A percentile compares a stretch with the other conserved stretches of the same genome.
phyloP scores from a whole-genome alignment of 441 rosid species.

The Flueggea neowawraea region DNA sequence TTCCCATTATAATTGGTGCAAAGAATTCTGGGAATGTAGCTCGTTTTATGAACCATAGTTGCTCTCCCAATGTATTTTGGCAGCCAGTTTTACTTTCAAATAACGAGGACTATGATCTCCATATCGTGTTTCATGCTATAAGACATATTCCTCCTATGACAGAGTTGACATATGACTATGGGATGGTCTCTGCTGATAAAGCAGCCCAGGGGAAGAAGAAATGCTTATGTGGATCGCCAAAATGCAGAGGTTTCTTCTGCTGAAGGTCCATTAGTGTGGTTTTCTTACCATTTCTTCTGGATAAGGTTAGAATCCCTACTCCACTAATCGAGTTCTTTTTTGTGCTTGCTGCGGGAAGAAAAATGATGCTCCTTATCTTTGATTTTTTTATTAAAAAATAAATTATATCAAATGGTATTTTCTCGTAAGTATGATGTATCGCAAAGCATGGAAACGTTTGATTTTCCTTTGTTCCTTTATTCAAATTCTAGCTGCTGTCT shows the following conservation, averaged over 20 bases:
- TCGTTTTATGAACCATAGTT: constrained; percentile 89
- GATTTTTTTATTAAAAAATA: too few relatives aligned
- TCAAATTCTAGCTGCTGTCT: too few relatives aligned
- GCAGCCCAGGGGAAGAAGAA: constrained; percentile 32
- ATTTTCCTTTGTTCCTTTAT: too few relatives aligned
- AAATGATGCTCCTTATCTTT: too few relatives aligned
- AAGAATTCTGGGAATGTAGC: constrained; percentile 68
- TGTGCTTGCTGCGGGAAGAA: too few relatives aligned
- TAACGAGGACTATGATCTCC: constrained; percentile 39
- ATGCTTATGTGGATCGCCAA: constrained; percentile 58
- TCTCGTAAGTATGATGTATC: too few relatives aligned
- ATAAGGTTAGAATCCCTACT: neutral
- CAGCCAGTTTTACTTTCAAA: constrained; percentile 58
- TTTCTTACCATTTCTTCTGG: neutral
- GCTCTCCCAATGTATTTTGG: constrained; percentile 86
- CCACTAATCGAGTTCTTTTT: too few relatives aligned
- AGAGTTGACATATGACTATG: constrained; percentile 82
- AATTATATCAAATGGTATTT: too few relatives aligned
- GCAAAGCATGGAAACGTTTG: too few relatives aligned
- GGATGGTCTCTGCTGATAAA: constrained; percentile 31
- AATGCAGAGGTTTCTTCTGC: constrained; percentile 51
- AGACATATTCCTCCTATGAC: constrained; percentile 80
- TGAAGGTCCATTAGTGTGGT: constrained; percentile 6
- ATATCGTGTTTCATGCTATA: constrained; percentile 59
- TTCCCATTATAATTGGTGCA: constrained; percentile 58